phyloP scores from a whole-genome alignment of 148 eudicot species.

The Nepenthes mirabilis region DNA sequence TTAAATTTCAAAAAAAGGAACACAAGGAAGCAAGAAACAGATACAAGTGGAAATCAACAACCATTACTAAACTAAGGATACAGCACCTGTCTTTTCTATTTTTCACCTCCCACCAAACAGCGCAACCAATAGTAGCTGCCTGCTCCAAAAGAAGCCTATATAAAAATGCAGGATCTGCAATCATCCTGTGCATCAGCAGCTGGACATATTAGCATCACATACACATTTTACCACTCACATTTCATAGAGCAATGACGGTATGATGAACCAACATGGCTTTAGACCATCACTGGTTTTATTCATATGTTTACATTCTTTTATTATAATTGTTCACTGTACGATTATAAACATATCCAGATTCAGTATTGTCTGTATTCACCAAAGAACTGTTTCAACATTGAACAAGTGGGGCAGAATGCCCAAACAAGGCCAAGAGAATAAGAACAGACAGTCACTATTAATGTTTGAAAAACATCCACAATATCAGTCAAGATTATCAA shows the following conservation, averaged over 20 bases:
- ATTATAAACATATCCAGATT: no score
- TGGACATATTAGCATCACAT: no score
- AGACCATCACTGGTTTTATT: no score
- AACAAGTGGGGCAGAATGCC: no score
- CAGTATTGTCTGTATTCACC: no score
- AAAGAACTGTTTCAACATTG: no score
- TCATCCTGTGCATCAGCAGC: conserved; percentile 45
- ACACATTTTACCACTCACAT: no score
- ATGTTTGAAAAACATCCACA: neutral
- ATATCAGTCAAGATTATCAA: neutral
- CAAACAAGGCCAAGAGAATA: no score
- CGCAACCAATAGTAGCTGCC: conserved; percentile 73
- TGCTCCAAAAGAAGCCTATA: conserved; percentile 79
- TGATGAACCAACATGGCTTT: no score
- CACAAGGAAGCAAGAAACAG: neutral
- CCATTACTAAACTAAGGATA: neutral
- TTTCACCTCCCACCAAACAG: conserved; percentile 72
- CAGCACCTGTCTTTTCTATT: conserved; percentile 75
- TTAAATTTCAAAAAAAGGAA: neutral
- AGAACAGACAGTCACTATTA: neutral
- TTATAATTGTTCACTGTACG: no score
- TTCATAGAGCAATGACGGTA: no score
- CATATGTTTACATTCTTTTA: no score
- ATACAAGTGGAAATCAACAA: conserved; percentile 1
- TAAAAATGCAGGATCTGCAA: conserved; percentile 94